These are phyloP conservation scores for Sabuloglossum arenarium DNA, from an alignment of 495 filamentous ascomycete species.

Conservation along the genomic window DNA sequence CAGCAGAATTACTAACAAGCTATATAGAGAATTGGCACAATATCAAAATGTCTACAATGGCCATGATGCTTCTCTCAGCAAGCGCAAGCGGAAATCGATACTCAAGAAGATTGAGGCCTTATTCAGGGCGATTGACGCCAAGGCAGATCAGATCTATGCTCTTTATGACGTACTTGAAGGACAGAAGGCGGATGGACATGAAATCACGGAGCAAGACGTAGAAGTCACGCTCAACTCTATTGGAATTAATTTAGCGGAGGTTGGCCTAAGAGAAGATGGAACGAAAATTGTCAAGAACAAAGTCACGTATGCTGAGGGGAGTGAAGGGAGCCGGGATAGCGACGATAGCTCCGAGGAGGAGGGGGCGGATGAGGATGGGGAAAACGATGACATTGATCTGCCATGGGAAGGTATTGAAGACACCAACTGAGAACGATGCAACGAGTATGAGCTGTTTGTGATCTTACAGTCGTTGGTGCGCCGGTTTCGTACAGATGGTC, in stretches of 20 bases:
- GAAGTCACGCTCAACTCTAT: slow-evolving; percentile 45
- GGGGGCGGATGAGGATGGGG: neutral
- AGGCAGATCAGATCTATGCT: slow-evolving; percentile 73
- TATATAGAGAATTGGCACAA: slow-evolving; percentile 24
- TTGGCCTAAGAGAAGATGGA: neutral
- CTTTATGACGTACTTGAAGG: slow-evolving; percentile 83
- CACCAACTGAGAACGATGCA: slow-evolving; percentile 1
- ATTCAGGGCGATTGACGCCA: slow-evolving; percentile 44
- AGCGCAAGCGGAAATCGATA: slow-evolving; percentile 43
- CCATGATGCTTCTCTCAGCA: slow-evolving; percentile 46
- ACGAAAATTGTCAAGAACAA: neutral
- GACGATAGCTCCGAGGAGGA: neutral
- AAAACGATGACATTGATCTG: neutral
- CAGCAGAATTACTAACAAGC: slow-evolving; percentile 11
- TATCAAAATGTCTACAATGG: slow-evolving; percentile 41
- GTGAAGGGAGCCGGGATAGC: neutral
- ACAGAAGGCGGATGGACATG: slow-evolving; percentile 39
- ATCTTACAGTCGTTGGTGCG: neutral
- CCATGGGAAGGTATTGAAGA: slow-evolving; percentile 4
- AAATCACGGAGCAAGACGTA: slow-evolving; percentile 44
- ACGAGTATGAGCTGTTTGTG: neutral
- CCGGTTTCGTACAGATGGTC: neutral
- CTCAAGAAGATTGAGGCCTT: slow-evolving; percentile 42
- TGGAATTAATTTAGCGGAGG: slow-evolving; percentile 20
- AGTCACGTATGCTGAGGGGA: neutral